These are phyloP conservation scores for Silene vulgaris DNA, from an alignment of 179 eudicot species.

Conservation along the genomic window DNA sequence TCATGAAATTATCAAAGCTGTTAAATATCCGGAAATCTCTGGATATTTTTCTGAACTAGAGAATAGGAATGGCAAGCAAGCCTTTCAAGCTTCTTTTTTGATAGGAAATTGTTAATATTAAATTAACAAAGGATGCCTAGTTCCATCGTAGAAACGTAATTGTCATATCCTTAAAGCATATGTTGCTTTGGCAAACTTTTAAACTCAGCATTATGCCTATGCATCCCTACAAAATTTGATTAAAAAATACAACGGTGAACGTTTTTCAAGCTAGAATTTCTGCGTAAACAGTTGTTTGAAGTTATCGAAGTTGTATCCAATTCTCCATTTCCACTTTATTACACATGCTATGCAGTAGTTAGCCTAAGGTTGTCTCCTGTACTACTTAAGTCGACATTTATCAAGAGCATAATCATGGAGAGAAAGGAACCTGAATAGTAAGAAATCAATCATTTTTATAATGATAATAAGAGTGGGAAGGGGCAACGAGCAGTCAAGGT, in stretches of 20 bases:
- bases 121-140: neutral
- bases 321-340: neutral
- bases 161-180: neutral
- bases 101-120: neutral
- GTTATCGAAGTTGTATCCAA: neutral
- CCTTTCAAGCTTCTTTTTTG: neutral
- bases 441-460: no score
- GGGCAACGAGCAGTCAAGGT: no score
- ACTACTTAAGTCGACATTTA: neutral
- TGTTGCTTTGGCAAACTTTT: neutral
- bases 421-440: no score
- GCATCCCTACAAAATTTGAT: neutral
- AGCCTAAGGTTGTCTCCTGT: neutral
- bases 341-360: neutral
- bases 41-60: neutral
- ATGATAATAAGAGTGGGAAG: no score
- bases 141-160: neutral
- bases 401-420: no score
- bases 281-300: neutral
- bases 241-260: no score
- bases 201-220: neutral
- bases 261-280: neutral
- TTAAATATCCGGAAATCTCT: neutral
- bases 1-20: neutral
- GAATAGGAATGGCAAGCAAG: neutral